These are phyloP conservation scores for Anethum foeniculum DNA, from an alignment of 140 eudicot species.

Conservation along the genomic window DNA sequence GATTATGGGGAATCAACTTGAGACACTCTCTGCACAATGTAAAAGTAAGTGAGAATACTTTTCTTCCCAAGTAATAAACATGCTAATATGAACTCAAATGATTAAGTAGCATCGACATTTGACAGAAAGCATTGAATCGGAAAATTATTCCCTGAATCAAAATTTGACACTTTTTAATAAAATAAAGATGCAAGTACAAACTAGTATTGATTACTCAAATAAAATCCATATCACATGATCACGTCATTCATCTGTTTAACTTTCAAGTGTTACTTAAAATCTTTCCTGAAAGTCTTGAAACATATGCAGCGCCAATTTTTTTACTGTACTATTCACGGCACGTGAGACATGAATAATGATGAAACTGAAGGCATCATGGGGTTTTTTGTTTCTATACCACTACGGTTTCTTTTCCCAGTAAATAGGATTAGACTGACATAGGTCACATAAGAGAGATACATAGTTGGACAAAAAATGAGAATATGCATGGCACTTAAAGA, in stretches of 20 bases:
- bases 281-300: neutral
- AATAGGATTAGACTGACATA: neutral
- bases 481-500: neutral
- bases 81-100: neutral
- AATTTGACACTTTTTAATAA: neutral
- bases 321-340: neutral
- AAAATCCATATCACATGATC: neutral
- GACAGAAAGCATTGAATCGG: no score
- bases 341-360: neutral
- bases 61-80: neutral
- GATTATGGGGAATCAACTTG: slow-evolving; percentile 64
- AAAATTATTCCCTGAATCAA: neutral
- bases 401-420: neutral
- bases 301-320: neutral
- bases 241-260: neutral
- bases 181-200: neutral
- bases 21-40: slow-evolving; percentile 47
- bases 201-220: neutral
- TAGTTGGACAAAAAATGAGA: neutral
- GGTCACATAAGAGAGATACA: neutral
- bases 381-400: no score
- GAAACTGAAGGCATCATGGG: no score
- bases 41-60: slow-evolving; percentile 8
- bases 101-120: neutral
- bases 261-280: neutral